A percentile compares a stretch with the other conserved stretches of the same genome.
Evolutionary conservation across 2,329 filamentous ascomycete species (phyloP).

Genomic region (Colletotrichum lindemuthianum): DNA sequence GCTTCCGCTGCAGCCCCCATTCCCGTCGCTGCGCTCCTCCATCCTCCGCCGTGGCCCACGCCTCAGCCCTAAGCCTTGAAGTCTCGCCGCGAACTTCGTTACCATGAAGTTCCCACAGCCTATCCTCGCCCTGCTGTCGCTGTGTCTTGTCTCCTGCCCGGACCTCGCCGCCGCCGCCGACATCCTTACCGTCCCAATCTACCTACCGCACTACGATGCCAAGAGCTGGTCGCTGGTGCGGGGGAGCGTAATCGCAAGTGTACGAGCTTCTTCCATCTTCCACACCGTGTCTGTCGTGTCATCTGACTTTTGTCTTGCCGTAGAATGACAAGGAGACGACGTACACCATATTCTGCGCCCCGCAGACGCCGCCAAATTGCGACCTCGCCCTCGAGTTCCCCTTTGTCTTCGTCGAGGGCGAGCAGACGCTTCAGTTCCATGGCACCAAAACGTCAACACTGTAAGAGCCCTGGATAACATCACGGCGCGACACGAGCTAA

Average conservation of each 20-base stretch:
- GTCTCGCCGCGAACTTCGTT: not conserved
- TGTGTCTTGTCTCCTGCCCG: conserved; percentile 34
- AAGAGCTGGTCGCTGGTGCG: conserved; percentile 56
- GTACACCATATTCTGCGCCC: conserved; percentile 60
- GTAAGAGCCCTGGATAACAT: conserved; percentile 43
- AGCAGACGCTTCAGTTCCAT: conserved; percentile 54
- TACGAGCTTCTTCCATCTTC: conserved; percentile 38
- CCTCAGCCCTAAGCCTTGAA: not conserved
- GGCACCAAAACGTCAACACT: conserved; percentile 55
- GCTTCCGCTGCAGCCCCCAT: not conserved
- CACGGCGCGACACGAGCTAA: not conserved
- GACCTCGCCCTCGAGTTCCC: conserved; percentile 57
- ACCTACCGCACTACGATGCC: conserved; percentile 53
- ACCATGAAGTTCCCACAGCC: conserved; percentile 32
- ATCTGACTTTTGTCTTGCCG: conserved; percentile 17
- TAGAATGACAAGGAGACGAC: conserved; percentile 54
- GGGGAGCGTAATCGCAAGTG: conserved; percentile 57
- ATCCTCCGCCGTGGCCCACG: not conserved
- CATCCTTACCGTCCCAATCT: conserved; percentile 55
- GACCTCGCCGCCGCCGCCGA: conserved; percentile 33
- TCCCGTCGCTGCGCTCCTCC: not conserved
- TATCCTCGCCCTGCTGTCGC: conserved; percentile 42
- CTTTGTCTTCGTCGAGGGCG: conserved; percentile 58
- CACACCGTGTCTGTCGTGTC: not conserved
- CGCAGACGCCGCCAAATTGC: conserved; percentile 52